phyloP scores from a whole-genome alignment of 345 rosid genomes.

The Schrenkiella parvula region DNA sequence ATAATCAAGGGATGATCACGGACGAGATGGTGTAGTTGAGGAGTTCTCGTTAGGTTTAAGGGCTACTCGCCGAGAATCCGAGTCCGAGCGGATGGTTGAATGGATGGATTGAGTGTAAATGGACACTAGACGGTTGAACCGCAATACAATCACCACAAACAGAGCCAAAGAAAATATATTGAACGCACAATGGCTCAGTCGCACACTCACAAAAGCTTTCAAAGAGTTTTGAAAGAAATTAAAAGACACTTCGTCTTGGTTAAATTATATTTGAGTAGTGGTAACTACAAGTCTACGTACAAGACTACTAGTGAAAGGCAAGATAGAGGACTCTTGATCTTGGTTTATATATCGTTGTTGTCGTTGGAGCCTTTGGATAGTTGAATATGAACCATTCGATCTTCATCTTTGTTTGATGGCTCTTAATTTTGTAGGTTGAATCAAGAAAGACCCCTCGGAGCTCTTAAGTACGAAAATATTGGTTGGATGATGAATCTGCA shows the following conservation, averaged over 20 bases:
- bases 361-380: background rate
- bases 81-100: too few species aligned
- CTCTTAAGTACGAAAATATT: background rate
- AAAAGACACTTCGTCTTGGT: background rate
- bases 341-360: background rate
- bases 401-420: background rate
- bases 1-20: background rate
- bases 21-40: background rate
- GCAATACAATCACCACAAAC: background rate
- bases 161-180: background rate
- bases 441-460: background rate
- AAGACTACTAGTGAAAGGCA: background rate
- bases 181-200: background rate
- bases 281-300: background rate
- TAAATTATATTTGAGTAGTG: background rate
- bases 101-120: too few species aligned
- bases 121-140: background rate
- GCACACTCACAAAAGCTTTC: background rate
- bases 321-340: background rate
- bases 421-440: background rate
- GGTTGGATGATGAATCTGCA: background rate
- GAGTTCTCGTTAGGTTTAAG: background rate
- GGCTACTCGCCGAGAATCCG: too few species aligned
- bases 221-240: background rate
- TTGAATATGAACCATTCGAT: background rate